phyloP scores from a whole-genome alignment of 2,329 filamentous ascomycete species.

The Botrytis cinerea region DNA sequence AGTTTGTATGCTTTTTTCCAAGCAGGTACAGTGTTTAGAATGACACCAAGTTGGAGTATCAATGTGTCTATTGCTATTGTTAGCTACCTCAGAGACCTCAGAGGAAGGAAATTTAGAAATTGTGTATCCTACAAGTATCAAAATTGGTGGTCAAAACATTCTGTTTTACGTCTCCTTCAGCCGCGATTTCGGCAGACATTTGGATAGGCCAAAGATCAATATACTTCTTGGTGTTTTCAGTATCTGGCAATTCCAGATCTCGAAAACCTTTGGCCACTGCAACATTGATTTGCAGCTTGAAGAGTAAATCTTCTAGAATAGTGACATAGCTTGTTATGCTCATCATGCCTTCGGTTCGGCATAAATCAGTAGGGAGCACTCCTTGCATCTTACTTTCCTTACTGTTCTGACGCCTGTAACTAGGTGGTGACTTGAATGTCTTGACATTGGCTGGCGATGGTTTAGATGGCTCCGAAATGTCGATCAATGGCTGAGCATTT shows the following conservation, averaged over 20 bases:
- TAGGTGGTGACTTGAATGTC: constrained; percentile 31
- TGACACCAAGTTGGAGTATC: constrained; percentile 85
- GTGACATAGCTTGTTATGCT: constrained; percentile 75
- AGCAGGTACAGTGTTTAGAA: constrained; percentile 75
- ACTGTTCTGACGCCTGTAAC: constrained; percentile 52
- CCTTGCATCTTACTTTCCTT: constrained; percentile 58
- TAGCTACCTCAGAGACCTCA: constrained; percentile 16
- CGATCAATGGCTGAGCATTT: constrained; percentile 55
- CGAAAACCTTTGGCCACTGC: constrained; percentile 83
- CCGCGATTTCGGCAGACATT: constrained; percentile 81
- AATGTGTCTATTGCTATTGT: constrained; percentile 60
- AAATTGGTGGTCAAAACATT: constrained; percentile 83
- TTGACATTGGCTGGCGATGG: constrained; percentile 40
- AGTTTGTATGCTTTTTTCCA: constrained; percentile 75
- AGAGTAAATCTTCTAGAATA: constrained; percentile 77
- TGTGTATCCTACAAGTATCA: constrained; percentile 69
- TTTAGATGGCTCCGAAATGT: constrained; percentile 53
- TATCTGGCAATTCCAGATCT: constrained; percentile 68
- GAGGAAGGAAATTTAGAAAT: neutral
- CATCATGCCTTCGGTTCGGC: constrained; percentile 68
- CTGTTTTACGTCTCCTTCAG: constrained; percentile 62
- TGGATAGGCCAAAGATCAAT: constrained; percentile 92
- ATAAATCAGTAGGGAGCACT: constrained; percentile 67
- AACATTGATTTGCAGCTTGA: constrained; percentile 79
- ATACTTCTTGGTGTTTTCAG: constrained; percentile 66